These are phyloP conservation scores for Lentinula lateritia DNA, from an alignment of 768 basidiomycete genomes.

Conservation along the genomic window DNA sequence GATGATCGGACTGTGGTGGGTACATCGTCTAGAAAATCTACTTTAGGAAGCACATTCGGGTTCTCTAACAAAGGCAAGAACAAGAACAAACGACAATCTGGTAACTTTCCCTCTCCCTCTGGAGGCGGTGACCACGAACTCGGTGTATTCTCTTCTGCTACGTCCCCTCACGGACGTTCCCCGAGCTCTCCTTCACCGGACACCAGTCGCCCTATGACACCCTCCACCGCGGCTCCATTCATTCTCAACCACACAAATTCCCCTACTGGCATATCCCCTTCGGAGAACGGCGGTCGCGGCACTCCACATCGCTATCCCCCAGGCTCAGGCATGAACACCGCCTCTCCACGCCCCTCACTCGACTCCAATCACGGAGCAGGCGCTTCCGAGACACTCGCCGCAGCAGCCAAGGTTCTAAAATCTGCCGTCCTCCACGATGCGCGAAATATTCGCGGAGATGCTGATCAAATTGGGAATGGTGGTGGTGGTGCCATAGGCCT, in stretches of 20 bases:
- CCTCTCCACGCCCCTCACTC: neutral
- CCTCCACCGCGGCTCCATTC: conserved; percentile 8
- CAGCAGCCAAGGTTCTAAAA: conserved; percentile 62
- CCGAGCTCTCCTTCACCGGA: conserved; percentile 10
- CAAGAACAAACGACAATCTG: conserved; percentile 12
- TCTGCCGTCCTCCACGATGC: conserved; percentile 74
- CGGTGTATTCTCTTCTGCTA: conserved; percentile 5
- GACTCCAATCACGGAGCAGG: conserved; percentile 18
- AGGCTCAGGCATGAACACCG: conserved; percentile 11
- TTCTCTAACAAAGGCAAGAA: conserved; percentile 11
- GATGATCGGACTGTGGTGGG: conserved; percentile 13
- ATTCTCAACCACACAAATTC: neutral
- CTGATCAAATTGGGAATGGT: conserved; percentile 33
- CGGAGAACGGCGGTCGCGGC: neutral
- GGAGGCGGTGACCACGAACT: conserved; percentile 11
- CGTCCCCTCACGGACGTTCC: neutral
- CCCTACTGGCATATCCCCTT: neutral
- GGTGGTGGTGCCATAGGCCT: conserved; percentile 19
- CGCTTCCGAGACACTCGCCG: conserved; percentile 31
- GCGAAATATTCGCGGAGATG: conserved; percentile 55
- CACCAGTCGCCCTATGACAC: conserved; percentile 4
- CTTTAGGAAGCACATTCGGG: conserved; percentile 16
- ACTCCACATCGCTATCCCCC: conserved; percentile 9
- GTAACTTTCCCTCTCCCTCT: conserved; percentile 1
- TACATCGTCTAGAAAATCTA: conserved; percentile 16